These are phyloP conservation scores for Allium sativum DNA, from an alignment of 106 monocot genomes.

Conservation along the genomic window DNA sequence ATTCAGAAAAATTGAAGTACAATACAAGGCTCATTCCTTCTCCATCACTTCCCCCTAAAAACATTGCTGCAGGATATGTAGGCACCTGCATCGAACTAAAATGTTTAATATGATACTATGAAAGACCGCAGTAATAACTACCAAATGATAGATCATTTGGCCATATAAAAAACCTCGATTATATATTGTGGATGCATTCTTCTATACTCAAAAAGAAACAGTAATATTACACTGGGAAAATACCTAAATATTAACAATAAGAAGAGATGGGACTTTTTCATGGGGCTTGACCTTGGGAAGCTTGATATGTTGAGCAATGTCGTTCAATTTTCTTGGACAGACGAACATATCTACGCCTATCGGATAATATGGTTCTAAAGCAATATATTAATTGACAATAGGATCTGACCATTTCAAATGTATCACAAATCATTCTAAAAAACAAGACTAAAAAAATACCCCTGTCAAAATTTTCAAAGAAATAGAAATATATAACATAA, in stretches of 20 bases:
- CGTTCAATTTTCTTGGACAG: conserved; percentile 46
- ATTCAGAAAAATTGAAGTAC: conserved; percentile 84
- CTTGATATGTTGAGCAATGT: conserved; percentile 70
- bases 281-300: conserved; percentile 63
- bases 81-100: conserved; percentile 43
- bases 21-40: conserved; percentile 79
- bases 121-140: too few relatives aligned
- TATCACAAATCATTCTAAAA: too few relatives aligned
- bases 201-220: too few relatives aligned
- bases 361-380: conserved; percentile 57
- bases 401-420: too few relatives aligned
- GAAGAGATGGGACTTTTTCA: conserved; percentile 71
- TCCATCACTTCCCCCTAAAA: conserved; percentile 85
- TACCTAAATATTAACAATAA: conserved; percentile 95
- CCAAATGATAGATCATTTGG: too few relatives aligned
- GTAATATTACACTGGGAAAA: not conserved
- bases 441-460: too few relatives aligned
- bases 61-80: conserved; percentile 82
- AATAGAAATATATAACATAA: too few relatives aligned
- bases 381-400: too few relatives aligned
- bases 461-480: too few relatives aligned
- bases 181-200: too few relatives aligned
- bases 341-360: conserved; percentile 56
- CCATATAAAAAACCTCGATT: too few relatives aligned
- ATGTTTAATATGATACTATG: not conserved